phyloP scores from a whole-genome alignment of 1,284 basidiomycete species.

The Trichosporon sp. region DNA sequence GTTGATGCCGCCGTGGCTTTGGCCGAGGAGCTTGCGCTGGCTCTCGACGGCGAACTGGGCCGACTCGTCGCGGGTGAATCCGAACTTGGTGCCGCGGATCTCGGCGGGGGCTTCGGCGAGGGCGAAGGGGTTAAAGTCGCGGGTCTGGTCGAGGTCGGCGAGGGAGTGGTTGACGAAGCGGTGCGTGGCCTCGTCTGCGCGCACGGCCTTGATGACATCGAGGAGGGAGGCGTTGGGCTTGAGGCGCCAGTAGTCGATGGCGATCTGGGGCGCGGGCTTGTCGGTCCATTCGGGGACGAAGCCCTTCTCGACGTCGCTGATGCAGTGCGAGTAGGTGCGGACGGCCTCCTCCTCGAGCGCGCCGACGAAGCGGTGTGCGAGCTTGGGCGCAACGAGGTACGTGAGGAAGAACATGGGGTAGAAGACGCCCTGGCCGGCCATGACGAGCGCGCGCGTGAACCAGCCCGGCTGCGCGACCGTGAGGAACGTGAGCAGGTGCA shows the following conservation, averaged over 20 bases:
- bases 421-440: constrained; percentile 81
- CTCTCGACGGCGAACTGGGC: constrained; percentile 52
- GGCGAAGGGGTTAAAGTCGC: constrained; percentile 87
- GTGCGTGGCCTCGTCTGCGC: constrained; percentile 89
- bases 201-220: constrained; percentile 84
- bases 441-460: constrained; percentile 71
- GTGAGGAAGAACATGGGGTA: constrained; percentile 85
- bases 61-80: constrained; percentile 70
- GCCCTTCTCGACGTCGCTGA: constrained; percentile 78
- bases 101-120: constrained; percentile 81
- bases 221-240: constrained; percentile 66
- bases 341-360: constrained; percentile 94
- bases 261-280: constrained; percentile 75
- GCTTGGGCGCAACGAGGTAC: constrained; percentile 74
- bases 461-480: constrained; percentile 70
- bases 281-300: constrained; percentile 76
- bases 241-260: constrained; percentile 82
- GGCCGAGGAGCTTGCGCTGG: constrained; percentile 38
- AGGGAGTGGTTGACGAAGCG: constrained; percentile 89
- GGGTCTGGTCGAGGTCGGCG: constrained; percentile 69
- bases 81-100: constrained; percentile 67
- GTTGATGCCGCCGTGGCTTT: background rate
- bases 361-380: constrained; percentile 92
- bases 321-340: constrained; percentile 76
- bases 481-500: constrained; percentile 94